Base-by-base conservation (phyloP, 2,329 filamentous ascomycete species). In the Monilinia polystroma region DNA sequence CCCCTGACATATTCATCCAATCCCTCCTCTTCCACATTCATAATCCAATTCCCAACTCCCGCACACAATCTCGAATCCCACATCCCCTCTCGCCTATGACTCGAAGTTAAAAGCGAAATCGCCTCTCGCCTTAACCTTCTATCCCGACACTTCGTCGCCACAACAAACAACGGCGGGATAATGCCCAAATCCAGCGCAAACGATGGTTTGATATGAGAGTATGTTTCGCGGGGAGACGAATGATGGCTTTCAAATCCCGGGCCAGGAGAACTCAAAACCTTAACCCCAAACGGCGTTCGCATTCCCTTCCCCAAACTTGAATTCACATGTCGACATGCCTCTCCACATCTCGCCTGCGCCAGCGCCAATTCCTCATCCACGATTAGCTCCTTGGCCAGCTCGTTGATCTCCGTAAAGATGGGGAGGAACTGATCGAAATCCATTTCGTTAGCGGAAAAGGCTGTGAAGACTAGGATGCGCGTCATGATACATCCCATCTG, bases 401-500 rank as follows among this genome's bases (percentile, higher is more conserved):
- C 80, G 38, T 88, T 83, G 70, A 88, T 86, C 29, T 78, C 75
- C 66, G 79, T 79, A 69, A 88, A 88, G 29, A 82, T 79, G 0
- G 78, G 75, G 7, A 80, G 76, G 69, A 85, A 87, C 12, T 75
- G 73, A 71, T 89, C 86, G 67, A 88, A 88, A 47, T 84, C 80
- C 64, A 82, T 81, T 73, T 89, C 86, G 56, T 78, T 83, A 63
- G 84, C 81, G 73, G 81, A 84, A 71, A 87, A 89, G 12, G 84
- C 84, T 83, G 87, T 87, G 52, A 83, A 77, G 70, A 85, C 87
- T 7, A 88, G 76, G 45, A 88, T 79, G 56, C 80, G 78, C 12
- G 80, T 81, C 80, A 86, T 88, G 62, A 86, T 79, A 67, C 87
- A 84, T 65, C 82, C 81, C 85, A 88, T 88, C 71, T 87, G 87